Evolutionary conservation across 2,329 filamentous ascomycete species (phyloP).

Genomic region (Metarhizium robertsii): DNA sequence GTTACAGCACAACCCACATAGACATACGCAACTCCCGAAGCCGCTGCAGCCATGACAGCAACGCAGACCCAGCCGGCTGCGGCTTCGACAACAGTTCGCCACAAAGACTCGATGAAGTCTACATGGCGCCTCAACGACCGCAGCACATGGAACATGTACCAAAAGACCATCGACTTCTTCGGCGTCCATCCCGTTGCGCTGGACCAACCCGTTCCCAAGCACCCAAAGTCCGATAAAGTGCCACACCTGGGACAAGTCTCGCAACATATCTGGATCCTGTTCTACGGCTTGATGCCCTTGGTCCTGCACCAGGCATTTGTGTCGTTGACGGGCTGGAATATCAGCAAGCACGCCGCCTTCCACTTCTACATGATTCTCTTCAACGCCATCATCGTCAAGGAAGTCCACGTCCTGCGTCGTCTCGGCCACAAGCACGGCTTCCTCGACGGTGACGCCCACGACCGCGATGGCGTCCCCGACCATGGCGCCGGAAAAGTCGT

Average conservation of each 20-base stretch:
- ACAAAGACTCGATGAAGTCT: conserved; percentile 30
- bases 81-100: not conserved
- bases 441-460: conserved; percentile 28
- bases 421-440: conserved; percentile 30
- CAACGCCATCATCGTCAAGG: conserved; percentile 29
- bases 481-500: conserved; percentile 25
- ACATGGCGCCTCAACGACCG: conserved; percentile 23
- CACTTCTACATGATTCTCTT: conserved; percentile 28
- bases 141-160: conserved; percentile 19
- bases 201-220: conserved; percentile 24
- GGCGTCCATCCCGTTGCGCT: conserved; percentile 17
- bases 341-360: conserved; percentile 21
- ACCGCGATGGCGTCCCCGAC: conserved; percentile 27
- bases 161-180: conserved; percentile 23
- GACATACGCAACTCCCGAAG: too few relatives aligned
- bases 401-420: conserved; percentile 26
- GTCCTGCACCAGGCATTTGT: conserved; percentile 15
- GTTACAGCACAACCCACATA: too few relatives aligned
- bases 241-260: conserved; percentile 21
- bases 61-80: not conserved
- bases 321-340: conserved; percentile 20
- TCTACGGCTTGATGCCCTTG: conserved; percentile 14
- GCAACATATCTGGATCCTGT: conserved; percentile 28
- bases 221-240: conserved; percentile 28
- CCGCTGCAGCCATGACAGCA: not conserved